These are phyloP conservation scores for Populus euphratica DNA, from an alignment of 345 rosid species.

Conservation along the genomic window DNA sequence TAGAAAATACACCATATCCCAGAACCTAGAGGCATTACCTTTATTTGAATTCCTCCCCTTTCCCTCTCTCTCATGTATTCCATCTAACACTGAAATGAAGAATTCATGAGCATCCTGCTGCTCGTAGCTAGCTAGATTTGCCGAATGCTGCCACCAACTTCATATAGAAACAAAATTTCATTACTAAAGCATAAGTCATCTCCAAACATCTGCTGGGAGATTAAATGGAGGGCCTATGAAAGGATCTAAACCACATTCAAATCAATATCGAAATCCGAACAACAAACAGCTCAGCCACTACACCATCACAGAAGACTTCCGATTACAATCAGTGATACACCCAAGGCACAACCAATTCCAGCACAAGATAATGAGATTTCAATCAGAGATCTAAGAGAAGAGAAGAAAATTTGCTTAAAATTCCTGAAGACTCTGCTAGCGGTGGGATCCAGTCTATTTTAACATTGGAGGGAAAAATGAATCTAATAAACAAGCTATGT, in stretches of 20 bases:
- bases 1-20: not conserved
- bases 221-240: conserved; percentile 1
- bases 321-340: not conserved
- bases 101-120: conserved; percentile 35
- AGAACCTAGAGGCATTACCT: conserved; percentile 14
- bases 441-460: not conserved
- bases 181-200: conserved; percentile 13
- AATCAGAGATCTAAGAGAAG: not conserved
- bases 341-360: conserved; percentile 2
- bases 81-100: conserved; percentile 31
- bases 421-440: not conserved
- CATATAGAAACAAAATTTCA: conserved; percentile 23
- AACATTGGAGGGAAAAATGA: not conserved
- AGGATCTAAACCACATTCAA: not conserved
- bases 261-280: not conserved
- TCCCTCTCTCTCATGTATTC: conserved; percentile 25
- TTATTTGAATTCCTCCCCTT: conserved; percentile 11
- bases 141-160: conserved; percentile 35
- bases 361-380: not conserved
- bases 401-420: not conserved
- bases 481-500: not conserved
- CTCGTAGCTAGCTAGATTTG: conserved; percentile 32
- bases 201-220: conserved; percentile 8
- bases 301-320: conserved; percentile 3
- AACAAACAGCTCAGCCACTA: not conserved